These are phyloP conservation scores for Trichoderma arundinaceum DNA, from an alignment of 2,329 filamentous ascomycete species.

Conservation along the genomic window DNA sequence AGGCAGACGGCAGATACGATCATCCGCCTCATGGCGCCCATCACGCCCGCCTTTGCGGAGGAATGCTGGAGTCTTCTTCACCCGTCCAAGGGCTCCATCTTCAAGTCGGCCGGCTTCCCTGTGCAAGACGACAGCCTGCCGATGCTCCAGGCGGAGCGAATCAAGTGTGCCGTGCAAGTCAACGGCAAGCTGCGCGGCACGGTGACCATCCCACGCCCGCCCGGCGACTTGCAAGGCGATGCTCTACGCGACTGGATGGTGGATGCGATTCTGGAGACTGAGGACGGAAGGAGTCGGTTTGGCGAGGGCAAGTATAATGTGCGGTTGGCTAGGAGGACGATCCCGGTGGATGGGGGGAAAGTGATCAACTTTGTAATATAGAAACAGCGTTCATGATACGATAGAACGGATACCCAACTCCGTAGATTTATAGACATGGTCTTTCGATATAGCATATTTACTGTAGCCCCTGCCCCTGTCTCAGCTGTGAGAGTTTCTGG, in stretches of 20 bases:
- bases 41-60: constrained; percentile 80
- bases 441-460: constrained; percentile 4
- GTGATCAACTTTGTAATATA: constrained; percentile 76
- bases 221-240: constrained; percentile 49
- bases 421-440: constrained; percentile 26
- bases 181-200: constrained; percentile 79
- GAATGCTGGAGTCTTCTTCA: constrained; percentile 75
- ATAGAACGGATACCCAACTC: constrained; percentile 29
- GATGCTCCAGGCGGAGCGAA: constrained; percentile 56
- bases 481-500: not conserved
- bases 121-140: constrained; percentile 56
- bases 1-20: constrained; percentile 60
- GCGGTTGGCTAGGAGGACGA: constrained; percentile 63
- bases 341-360: constrained; percentile 70
- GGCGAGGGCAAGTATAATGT: constrained; percentile 53
- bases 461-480: not conserved
- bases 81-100: constrained; percentile 48
- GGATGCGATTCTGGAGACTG: constrained; percentile 63
- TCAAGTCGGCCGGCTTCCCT: constrained; percentile 64
- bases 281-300: constrained; percentile 64
- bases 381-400: constrained; percentile 31
- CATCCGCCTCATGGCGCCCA: constrained; percentile 75
- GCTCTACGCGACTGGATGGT: constrained; percentile 66
- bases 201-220: constrained; percentile 64
- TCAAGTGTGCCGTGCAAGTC: constrained; percentile 72